Conservation (phyloP, 1,284 basidiomycete species). For the Ustilago esculenta region DNA sequence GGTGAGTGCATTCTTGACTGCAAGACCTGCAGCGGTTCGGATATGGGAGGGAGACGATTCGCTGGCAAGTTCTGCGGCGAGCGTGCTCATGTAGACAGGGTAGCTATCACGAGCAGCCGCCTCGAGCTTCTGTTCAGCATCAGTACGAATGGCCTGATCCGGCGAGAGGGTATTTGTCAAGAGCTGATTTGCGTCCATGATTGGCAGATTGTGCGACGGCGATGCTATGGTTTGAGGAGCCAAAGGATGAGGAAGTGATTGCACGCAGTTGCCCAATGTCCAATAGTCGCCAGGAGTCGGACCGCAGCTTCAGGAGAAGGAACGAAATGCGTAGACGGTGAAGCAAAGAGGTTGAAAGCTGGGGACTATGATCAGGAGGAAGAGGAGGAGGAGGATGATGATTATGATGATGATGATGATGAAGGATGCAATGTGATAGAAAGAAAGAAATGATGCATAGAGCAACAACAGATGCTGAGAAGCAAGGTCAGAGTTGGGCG, state of each 20-base stretch:
- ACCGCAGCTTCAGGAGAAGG: background rate
- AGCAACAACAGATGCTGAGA: too few species aligned
- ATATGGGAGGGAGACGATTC: slow-evolving; percentile 72
- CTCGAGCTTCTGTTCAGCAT: slow-evolving; percentile 65
- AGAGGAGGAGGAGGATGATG: background rate
- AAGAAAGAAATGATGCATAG: background rate
- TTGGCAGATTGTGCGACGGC: slow-evolving; percentile 13
- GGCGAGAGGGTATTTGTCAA: slow-evolving; percentile 66
- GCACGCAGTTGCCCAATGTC: background rate
- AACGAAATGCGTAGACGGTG: background rate
- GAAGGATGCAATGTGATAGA: slow-evolving; percentile 7
- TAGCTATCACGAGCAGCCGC: slow-evolving; percentile 63
- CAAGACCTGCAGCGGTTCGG: slow-evolving; percentile 92
- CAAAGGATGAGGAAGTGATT: background rate
- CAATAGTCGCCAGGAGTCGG: too few species aligned
- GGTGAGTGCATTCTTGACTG: slow-evolving; percentile 93
- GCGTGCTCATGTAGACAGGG: slow-evolving; percentile 60
- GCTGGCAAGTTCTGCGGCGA: slow-evolving; percentile 61
- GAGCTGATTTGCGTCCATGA: slow-evolving; percentile 65
- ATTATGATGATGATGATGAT: background rate
- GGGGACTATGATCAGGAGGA: background rate
- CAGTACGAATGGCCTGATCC: slow-evolving; percentile 57
- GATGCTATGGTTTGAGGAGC: background rate
- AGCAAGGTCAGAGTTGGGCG: too few species aligned
- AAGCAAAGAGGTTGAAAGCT: background rate